Percentiles rank a stretch among this genome's conserved stretches.
Conservation (phyloP, 306 rosid genomes). For the Acacia crassicarpa region DNA sequence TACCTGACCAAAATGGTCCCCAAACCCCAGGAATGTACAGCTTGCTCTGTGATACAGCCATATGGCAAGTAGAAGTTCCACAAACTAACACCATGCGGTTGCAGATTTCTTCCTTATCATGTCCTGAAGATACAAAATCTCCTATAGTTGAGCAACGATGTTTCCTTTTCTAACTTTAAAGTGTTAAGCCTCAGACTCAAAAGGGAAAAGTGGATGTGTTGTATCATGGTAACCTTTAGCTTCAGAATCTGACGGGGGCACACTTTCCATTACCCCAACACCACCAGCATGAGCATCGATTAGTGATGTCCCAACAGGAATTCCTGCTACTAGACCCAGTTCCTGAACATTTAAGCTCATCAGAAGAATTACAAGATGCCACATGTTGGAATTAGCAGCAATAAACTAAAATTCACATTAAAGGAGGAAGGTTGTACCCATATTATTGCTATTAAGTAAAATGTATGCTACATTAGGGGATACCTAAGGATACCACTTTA, state of each 20-base stretch:
- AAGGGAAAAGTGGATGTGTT: neutral
- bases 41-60: constrained; percentile 82
- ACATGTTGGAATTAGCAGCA: constrained; percentile 5
- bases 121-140: constrained; percentile 45
- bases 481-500: constrained; percentile 49
- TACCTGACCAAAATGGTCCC: constrained; percentile 99
- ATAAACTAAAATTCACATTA: constrained; percentile 41
- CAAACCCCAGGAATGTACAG: constrained; percentile 96
- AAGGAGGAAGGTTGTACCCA: constrained; percentile 4
- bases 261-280: constrained; percentile 93
- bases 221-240: constrained; percentile 53
- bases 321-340: constrained; percentile 79
- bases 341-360: constrained; percentile 65
- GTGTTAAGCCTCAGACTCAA: neutral
- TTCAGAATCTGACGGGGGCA: constrained; percentile 47
- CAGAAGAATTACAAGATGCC: constrained; percentile 14
- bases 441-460: constrained; percentile 38
- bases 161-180: constrained; percentile 9
- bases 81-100: constrained; percentile 86
- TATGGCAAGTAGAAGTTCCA: constrained; percentile 98
- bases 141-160: constrained; percentile 27
- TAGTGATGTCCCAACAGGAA: constrained; percentile 90
- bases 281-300: constrained; percentile 99
- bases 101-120: constrained; percentile 63
- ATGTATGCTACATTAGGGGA: constrained; percentile 37